Evolutionary conservation across 345 rosid species (phyloP).

Genomic region (Kandelia obovata): DNA sequence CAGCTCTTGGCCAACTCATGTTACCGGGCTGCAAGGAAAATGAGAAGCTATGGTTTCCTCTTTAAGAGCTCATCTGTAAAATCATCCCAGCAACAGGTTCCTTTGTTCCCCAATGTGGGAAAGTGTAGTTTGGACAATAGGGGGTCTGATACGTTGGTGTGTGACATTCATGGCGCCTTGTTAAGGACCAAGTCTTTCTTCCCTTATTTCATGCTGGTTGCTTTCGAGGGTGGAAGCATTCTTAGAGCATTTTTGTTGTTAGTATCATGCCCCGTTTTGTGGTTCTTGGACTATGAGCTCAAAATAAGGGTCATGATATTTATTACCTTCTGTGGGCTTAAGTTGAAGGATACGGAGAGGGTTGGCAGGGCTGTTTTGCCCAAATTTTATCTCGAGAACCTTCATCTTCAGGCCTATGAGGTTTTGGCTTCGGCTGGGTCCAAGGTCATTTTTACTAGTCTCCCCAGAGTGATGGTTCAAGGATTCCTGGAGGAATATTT

Average conservation of each 20-base stretch:
- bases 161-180: conserved; percentile 63
- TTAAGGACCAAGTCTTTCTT: conserved; percentile 58
- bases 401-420: conserved; percentile 54
- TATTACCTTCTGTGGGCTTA: conserved; percentile 74
- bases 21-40: conserved; percentile 60
- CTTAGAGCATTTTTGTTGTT: conserved; percentile 60
- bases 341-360: conserved; percentile 44
- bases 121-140: conserved; percentile 33
- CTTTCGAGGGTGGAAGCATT: conserved; percentile 86
- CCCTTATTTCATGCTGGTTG: conserved; percentile 93
- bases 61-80: conserved; percentile 34
- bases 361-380: conserved; percentile 83
- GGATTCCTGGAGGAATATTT: conserved; percentile 67
- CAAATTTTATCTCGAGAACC: conserved; percentile 83
- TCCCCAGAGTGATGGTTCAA: conserved; percentile 84
- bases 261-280: conserved; percentile 52
- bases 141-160: conserved; percentile 39
- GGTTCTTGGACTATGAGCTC: conserved; percentile 49
- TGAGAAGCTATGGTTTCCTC: conserved; percentile 52
- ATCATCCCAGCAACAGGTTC: conserved; percentile 29
- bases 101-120: conserved; percentile 19
- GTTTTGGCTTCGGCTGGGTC: conserved; percentile 39
- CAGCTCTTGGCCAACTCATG: conserved; percentile 57
- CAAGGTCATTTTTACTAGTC: conserved; percentile 56
- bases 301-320: conserved; percentile 59